phyloP scores from a whole-genome alignment of 345 rosid species.

The Cardamine chenopodiifolia region DNA sequence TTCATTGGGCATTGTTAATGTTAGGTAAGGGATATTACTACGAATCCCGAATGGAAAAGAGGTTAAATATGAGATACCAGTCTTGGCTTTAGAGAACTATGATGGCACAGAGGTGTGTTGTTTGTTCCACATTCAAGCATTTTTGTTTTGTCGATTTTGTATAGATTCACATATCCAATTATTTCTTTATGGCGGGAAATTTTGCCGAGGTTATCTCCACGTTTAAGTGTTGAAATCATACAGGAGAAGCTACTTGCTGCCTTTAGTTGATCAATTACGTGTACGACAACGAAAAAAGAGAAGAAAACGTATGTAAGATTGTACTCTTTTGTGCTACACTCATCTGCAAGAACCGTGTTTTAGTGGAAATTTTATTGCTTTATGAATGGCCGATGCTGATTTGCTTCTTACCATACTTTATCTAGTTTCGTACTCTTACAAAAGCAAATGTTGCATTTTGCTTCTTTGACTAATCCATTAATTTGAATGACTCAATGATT shows the following conservation, averaged over 20 bases:
- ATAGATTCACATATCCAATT: neutral
- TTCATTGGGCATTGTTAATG: constrained; percentile 3
- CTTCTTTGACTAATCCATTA: constrained; percentile 49
- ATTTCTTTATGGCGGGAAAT: constrained; percentile 36
- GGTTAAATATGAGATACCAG: constrained; percentile 84
- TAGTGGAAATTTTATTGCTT: constrained; percentile 18
- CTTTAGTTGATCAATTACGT: constrained; percentile 48
- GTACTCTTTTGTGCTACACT: constrained; percentile 6
- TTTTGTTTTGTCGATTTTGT: neutral
- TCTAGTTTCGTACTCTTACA: constrained; percentile 11
- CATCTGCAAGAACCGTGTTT: constrained; percentile 29
- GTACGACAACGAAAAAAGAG: neutral
- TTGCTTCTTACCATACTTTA: constrained; percentile 21
- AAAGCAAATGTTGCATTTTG: constrained; percentile 32
- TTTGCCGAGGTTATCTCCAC: constrained; percentile 72
- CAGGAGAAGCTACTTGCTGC: constrained; percentile 80
- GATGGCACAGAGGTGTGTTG: constrained; percentile 71
- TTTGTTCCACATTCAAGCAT: neutral
- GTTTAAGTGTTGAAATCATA: constrained; percentile 65
- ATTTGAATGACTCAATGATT: constrained; percentile 16
- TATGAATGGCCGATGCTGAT: constrained; percentile 21
- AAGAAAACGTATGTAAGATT: constrained; percentile 11
- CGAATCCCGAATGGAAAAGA: constrained; percentile 76
- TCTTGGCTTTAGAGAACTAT: constrained; percentile 61
- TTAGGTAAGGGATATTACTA: constrained; percentile 77